Evolutionary conservation across 1,284 basidiomycete genomes (phyloP).

Genomic region (Apiotrichum domesticum): DNA sequence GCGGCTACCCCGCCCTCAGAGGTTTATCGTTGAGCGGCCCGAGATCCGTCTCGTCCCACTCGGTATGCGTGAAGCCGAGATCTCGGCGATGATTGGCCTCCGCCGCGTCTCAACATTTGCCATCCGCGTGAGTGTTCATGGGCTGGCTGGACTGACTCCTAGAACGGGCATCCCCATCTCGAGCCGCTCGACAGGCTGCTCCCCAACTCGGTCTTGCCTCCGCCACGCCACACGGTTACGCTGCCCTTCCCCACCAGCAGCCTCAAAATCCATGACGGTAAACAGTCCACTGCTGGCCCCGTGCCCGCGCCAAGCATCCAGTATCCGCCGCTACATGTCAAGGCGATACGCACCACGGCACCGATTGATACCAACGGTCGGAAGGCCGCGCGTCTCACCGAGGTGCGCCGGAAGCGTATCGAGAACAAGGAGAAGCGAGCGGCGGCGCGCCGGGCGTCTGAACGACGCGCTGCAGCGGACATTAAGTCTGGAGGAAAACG

Average conservation of each 20-base stretch:
- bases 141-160: neutral
- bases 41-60: constrained; percentile 59
- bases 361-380: constrained; percentile 70
- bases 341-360: constrained; percentile 72
- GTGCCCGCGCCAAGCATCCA: constrained; percentile 16
- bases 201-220: constrained; percentile 31
- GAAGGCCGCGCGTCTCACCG: constrained; percentile 58
- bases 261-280: constrained; percentile 17
- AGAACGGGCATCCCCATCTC: constrained; percentile 31
- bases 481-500: neutral
- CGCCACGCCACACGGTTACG: constrained; percentile 35
- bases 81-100: constrained; percentile 62
- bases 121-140: constrained; percentile 51
- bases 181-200: constrained; percentile 21
- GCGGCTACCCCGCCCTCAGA: neutral
- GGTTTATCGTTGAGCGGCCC: neutral
- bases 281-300: neutral
- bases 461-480: constrained; percentile 6
- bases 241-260: constrained; percentile 47
- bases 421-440: constrained; percentile 44
- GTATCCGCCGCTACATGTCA: constrained; percentile 67
- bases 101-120: constrained; percentile 65
- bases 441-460: constrained; percentile 21
- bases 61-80: constrained; percentile 60
- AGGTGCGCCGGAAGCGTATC: constrained; percentile 55